These are phyloP conservation scores for Oryza glaberrima DNA, from an alignment of 176 grass and related monocot genomes.

Conservation along the genomic window DNA sequence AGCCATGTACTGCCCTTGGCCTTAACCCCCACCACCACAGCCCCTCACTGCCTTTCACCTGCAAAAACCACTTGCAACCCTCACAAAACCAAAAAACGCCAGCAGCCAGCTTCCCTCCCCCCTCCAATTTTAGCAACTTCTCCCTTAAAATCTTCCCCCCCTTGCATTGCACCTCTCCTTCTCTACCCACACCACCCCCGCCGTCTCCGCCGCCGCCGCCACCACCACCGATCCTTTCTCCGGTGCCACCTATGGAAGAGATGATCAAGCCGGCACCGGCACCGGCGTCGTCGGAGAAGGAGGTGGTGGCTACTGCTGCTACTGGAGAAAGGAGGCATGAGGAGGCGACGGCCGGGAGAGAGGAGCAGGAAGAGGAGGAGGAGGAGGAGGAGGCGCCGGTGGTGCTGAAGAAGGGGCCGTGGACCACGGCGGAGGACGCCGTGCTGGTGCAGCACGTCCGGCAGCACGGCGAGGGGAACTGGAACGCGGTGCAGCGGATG, in stretches of 20 bases:
- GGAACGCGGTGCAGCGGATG: slow-evolving; percentile 63
- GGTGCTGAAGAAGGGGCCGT: slow-evolving; percentile 71
- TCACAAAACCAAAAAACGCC: slow-evolving; percentile 44
- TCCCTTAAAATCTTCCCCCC: slow-evolving; percentile 34
- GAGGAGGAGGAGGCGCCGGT: neutral
- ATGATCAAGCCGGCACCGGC: neutral
- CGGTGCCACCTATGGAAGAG: slow-evolving; percentile 30
- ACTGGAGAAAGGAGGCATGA: neutral
- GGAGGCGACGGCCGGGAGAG: neutral
- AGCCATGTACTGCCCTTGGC: neutral
- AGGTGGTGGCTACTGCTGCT: neutral
- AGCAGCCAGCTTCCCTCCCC: slow-evolving; percentile 27
- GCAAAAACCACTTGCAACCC: slow-evolving; percentile 55
- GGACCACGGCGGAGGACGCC: slow-evolving; percentile 63
- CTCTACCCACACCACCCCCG: neutral
- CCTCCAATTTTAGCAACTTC: slow-evolving; percentile 44
- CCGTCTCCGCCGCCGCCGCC: neutral
- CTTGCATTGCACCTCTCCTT: neutral
- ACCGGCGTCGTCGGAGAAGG: neutral
- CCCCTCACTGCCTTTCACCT: slow-evolving; percentile 15
- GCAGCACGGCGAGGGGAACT: slow-evolving; percentile 71
- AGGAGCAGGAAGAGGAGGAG: neutral
- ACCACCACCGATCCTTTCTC: slow-evolving; percentile 4
- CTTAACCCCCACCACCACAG: slow-evolving; percentile 13
- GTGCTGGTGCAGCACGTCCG: slow-evolving; percentile 57